Base-by-base conservation (phyloP, 1,284 basidiomycete species). In the Sporisorium graminicola region DNA sequence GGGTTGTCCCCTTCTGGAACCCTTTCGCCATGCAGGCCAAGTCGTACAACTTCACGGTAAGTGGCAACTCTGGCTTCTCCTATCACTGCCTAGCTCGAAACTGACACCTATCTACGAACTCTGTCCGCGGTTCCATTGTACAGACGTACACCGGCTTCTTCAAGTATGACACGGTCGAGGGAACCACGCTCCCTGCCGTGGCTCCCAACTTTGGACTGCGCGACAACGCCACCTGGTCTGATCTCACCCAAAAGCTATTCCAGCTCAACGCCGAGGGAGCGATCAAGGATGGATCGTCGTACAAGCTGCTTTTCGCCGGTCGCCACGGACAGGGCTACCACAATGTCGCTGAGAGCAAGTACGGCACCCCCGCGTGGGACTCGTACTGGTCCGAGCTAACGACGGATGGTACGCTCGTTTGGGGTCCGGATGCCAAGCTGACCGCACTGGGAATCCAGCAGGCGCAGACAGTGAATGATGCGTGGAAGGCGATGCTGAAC, bases 311-410 rank as follows among this genome's bases (percentile, higher is more conserved):
- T 13, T 79, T 58, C 29, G 71, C 69, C 20, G 68, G 68, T 16
- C 74, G 77, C 13, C 77, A 79, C 51, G 77, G 77, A 20, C 74
- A 79, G 29, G 77, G 77, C 4, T 74, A 35, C 47, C 77, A 79
- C 77, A 79, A 77, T 20, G 67, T 79, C 1, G 77, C 66, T 27
- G 71, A 79, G 51, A 50, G 53, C 22, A 50, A 74, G 58, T 79
- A 79, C 56, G 77, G 77, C 10, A 71, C 70, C 2, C 50, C 65
- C 3, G 60, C 46, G 5, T 79, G 77, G 77, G 64, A 79, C 26
- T 43, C 47, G 24, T 57, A 77, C 47, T 79, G 77, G 77, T 68
- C 67, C 31, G 16, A 61, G 50, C 58, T 74, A 26, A 55, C 49
- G 13, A 67, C 65, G 20, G 71, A 74, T 49, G 77, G 74, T 20